Evolutionary conservation across 169 alveolate species (phyloP), one percentile per base, ranked within the genome.

Genomic region (Eimeria brunetti): DNA sequence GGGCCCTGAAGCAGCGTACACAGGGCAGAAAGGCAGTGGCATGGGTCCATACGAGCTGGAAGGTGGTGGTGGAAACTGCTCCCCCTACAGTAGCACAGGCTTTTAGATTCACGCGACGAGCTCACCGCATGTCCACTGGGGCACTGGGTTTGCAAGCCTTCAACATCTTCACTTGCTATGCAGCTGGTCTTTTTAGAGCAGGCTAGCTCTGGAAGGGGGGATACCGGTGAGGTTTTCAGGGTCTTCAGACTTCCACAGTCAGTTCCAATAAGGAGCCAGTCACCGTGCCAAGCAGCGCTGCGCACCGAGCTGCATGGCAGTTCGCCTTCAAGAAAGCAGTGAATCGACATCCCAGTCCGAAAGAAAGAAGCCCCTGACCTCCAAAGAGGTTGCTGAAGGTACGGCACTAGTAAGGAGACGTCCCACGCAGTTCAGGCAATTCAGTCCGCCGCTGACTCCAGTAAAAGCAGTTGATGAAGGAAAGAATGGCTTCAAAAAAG

Each of bases 1-100:
- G 78, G 92, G 38, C 83, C 92, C 92, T 86, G 92, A 86, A 36
- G 83, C 81, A 86, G n/a, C 24, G 81, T 60, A 62, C 92, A 41
- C 92, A 86, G 18, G 56, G 44, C 92, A 86, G 64, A 62, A 44
- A 36, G 30, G 36, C 49, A 51, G 38, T 3, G 56, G 38, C n/a
- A 33, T 11, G 18, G 11, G 67, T 83, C 76, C 58, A 18, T 33
- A 83, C 16, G n/a, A 36, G 24, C 24, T 36, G 60, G 71, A 2
- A 41, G 51, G 24, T 12, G 90, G n/a, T 4, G 51, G 69, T 27
- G 41, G 88, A n/a, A 27, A 9, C 67, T n/a, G 67, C 38, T 12
- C 46, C 7, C 64, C 5, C 46, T 78, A 46, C 27, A n/a, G 67
- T 67, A 46, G 30, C 46, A 33, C 33, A 3, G 69, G 53, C 73